phyloP scores from a whole-genome alignment of 1,284 basidiomycete genomes.

The Irpex lacteus region DNA sequence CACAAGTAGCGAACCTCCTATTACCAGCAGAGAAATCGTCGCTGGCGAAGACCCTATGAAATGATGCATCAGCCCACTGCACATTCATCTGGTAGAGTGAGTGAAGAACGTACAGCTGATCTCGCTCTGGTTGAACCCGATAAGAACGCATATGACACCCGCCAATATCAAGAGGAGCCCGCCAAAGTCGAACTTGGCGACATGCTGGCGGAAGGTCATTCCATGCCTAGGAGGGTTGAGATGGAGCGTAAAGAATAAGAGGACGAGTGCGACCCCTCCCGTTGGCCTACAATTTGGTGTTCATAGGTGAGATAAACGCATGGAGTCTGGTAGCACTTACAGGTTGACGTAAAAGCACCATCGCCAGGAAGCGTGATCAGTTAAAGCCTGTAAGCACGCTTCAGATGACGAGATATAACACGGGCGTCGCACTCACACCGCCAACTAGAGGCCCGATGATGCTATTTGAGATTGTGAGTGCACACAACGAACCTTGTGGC shows the following conservation, averaged over 20 bases:
- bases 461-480: slow-evolving; percentile 19
- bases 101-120: slow-evolving; percentile 43
- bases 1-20: slow-evolving; percentile 64
- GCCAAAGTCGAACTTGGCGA: slow-evolving; percentile 67
- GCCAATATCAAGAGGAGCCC: slow-evolving; percentile 66
- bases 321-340: background rate
- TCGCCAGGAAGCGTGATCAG: slow-evolving; percentile 14
- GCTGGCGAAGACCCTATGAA: slow-evolving; percentile 33
- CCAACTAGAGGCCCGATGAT: slow-evolving; percentile 44
- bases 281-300: background rate
- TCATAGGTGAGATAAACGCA: background rate
- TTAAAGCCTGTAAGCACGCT: background rate
- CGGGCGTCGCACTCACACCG: slow-evolving; percentile 19
- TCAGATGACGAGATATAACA: background rate
- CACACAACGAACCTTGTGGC: background rate
- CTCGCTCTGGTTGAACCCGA: slow-evolving; percentile 77
- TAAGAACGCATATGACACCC: slow-evolving; percentile 70
- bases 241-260: background rate
- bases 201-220: slow-evolving; percentile 51
- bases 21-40: slow-evolving; percentile 67
- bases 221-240: slow-evolving; percentile 35
- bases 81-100: background rate
- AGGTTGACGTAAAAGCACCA: slow-evolving; percentile 3
- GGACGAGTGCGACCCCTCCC: background rate
- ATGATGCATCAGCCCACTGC: background rate